These are phyloP conservation scores for Candida frijolesensis DNA, from an alignment of 1,139 yeast species.

Conservation along the genomic window DNA sequence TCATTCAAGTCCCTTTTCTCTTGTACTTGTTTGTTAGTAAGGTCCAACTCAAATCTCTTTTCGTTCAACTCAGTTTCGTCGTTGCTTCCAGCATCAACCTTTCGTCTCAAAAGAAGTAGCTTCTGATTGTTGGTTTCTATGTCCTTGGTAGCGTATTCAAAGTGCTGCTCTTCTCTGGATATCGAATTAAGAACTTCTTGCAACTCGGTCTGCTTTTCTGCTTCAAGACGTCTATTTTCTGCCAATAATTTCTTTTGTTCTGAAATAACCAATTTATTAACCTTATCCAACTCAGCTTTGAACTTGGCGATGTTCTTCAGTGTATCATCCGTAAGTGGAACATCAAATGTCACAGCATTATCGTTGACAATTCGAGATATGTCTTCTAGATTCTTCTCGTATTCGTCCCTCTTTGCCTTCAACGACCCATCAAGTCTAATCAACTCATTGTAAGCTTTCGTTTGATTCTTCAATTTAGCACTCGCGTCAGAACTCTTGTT, in stretches of 20 bases:
- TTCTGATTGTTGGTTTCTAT: slow-evolving; percentile 31
- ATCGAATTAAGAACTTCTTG: slow-evolving; percentile 16
- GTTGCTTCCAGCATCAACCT: slow-evolving; percentile 43
- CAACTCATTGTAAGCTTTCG: slow-evolving; percentile 40
- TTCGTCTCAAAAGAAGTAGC: slow-evolving; percentile 33
- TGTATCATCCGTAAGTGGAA: slow-evolving; percentile 10
- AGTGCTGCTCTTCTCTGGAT: slow-evolving; percentile 18
- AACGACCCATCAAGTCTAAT: slow-evolving; percentile 62
- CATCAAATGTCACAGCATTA: slow-evolving; percentile 22
- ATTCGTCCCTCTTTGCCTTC: slow-evolving; percentile 45
- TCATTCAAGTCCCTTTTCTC: slow-evolving; percentile 29
- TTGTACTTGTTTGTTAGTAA: slow-evolving; percentile 32
- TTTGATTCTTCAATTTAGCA: slow-evolving; percentile 21
- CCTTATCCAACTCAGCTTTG: slow-evolving; percentile 13
- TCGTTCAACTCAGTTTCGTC: slow-evolving; percentile 31
- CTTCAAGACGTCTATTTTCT: slow-evolving; percentile 15
- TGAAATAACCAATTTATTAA: slow-evolving; percentile 5
- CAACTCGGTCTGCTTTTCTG: slow-evolving; percentile 17
- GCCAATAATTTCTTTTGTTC: slow-evolving; percentile 12
- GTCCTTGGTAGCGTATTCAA: slow-evolving; percentile 25
- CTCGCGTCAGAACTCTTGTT: slow-evolving; percentile 16
- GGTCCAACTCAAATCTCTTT: slow-evolving; percentile 34
- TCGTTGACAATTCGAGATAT: slow-evolving; percentile 15
- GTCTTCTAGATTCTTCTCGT: slow-evolving; percentile 19
- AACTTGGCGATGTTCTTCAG: slow-evolving; percentile 15